A percentile compares a stretch with the other conserved stretches of the same genome.
These are phyloP conservation scores for Alternaria arbusti DNA, from an alignment of 2,329 filamentous ascomycete species.

Conservation along the genomic window DNA sequence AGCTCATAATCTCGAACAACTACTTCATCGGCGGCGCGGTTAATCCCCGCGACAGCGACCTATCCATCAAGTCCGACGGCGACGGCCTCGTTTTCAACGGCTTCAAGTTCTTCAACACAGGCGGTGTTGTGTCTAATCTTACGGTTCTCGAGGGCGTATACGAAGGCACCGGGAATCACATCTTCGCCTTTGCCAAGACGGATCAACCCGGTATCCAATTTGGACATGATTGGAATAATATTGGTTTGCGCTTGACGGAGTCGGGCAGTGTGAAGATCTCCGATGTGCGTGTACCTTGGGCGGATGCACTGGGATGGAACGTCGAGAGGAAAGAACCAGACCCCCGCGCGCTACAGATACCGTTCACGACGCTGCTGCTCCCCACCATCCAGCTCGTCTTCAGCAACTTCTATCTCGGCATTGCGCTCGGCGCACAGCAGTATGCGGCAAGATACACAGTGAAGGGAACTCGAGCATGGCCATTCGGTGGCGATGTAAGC, in stretches of 20 bases:
- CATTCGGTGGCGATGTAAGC: conserved; percentile 63
- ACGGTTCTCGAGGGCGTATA: conserved; percentile 69
- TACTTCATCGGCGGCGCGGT: conserved; percentile 70
- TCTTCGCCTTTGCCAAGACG: conserved; percentile 67
- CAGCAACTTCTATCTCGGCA: conserved; percentile 70
- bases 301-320: conserved; percentile 68
- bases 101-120: conserved; percentile 71
- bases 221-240: conserved; percentile 68
- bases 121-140: conserved; percentile 69
- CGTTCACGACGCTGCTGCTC: conserved; percentile 64
- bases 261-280: conserved; percentile 68
- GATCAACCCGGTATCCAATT: conserved; percentile 65
- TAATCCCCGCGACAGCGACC: conserved; percentile 68
- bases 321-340: conserved; percentile 57
- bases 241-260: conserved; percentile 68
- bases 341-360: conserved; percentile 58
- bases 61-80: conserved; percentile 62
- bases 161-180: conserved; percentile 65
- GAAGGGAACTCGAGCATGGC: conserved; percentile 66
- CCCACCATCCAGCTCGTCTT: conserved; percentile 72
- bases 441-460: conserved; percentile 64
- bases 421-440: conserved; percentile 64
- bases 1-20: conserved; percentile 67
- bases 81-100: conserved; percentile 66
- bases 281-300: conserved; percentile 64